Conservation (phyloP, 2,329 filamentous ascomycete genomes). For the Pestalotiopsis sp. region DNA sequence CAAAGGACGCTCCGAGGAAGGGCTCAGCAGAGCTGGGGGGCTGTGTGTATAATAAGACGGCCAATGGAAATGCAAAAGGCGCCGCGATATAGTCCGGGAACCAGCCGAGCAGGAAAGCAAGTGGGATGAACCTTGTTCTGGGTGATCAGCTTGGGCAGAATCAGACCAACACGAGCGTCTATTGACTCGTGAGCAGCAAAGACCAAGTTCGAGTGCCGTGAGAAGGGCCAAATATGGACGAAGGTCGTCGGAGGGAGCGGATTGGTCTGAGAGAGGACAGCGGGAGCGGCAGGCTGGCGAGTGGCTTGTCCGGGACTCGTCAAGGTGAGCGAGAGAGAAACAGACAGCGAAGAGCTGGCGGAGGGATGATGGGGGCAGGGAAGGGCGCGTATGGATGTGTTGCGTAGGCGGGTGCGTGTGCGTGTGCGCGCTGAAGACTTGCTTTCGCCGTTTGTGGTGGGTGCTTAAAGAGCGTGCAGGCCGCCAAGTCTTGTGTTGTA, state of each 20-base stretch:
- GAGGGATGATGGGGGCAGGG: neutral
- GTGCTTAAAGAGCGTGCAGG: neutral
- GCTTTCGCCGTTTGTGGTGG: slow-evolving; percentile 1
- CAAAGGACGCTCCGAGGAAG: slow-evolving; percentile 15
- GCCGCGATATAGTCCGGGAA: slow-evolving; percentile 10
- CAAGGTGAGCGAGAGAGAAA: neutral
- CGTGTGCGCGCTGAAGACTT: slow-evolving; percentile 8
- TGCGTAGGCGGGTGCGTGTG: slow-evolving; percentile 3
- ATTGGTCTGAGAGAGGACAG: slow-evolving; percentile 13
- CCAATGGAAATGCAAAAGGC: neutral
- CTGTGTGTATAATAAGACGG: neutral
- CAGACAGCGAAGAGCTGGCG: neutral
- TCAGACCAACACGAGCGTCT: neutral
- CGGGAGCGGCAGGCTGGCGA: slow-evolving; percentile 13
- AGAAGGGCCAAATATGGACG: neutral
- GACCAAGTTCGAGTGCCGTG: neutral
- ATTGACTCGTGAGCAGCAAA: neutral
- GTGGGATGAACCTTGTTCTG: slow-evolving; percentile 1
- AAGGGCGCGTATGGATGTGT: neutral
- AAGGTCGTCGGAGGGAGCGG: neutral
- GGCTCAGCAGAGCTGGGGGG: slow-evolving; percentile 7
- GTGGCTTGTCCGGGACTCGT: neutral
- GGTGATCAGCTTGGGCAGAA: neutral
- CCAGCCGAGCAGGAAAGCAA: slow-evolving; percentile 8
- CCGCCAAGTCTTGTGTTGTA: no score